Evolutionary conservation across 352 stramenopile genomes (phyloP).

Genomic region (Globisporangium ultimum): DNA sequence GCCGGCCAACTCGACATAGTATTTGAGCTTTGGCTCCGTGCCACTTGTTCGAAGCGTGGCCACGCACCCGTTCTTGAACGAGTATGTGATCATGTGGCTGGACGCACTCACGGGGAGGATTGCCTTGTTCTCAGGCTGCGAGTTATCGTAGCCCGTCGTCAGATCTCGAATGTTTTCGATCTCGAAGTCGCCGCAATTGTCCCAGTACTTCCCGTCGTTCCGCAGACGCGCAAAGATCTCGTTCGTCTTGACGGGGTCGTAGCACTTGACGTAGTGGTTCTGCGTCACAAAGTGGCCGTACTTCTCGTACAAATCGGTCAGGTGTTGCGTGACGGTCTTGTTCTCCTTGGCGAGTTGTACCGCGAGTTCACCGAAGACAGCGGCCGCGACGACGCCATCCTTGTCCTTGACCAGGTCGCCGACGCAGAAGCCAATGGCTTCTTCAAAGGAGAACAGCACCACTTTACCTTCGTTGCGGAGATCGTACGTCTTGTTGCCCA

Average conservation of each 20-base stretch:
- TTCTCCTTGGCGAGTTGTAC: conserved; percentile 60
- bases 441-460: conserved; percentile 97
- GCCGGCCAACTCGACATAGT: conserved; percentile 94
- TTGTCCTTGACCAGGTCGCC: conserved; percentile 98
- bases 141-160: conserved; percentile 86
- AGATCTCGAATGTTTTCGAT: conserved; percentile 86
- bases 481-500: conserved; percentile 89
- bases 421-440: conserved; percentile 98
- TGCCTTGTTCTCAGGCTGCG: conserved; percentile 85
- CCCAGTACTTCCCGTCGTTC: conserved; percentile 87
- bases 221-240: conserved; percentile 91
- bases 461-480: conserved; percentile 84
- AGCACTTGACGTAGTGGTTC: conserved; percentile 97
- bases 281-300: conserved; percentile 97
- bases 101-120: conserved; percentile 90
- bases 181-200: conserved; percentile 72
- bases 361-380: conserved; percentile 90
- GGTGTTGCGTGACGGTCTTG: conserved; percentile 64
- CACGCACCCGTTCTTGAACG: conserved; percentile 95
- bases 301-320: conserved; percentile 88
- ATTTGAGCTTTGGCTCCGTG: conserved; percentile 99
- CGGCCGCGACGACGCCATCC: conserved; percentile 94
- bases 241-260: conserved; percentile 85
- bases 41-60: conserved; percentile 96
- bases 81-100: conserved; percentile 97